Percentiles rank a stretch among this genome's conserved stretches.
phyloP scores from a whole-genome alignment of 768 basidiomycete genomes.

The Holtermannia corniformis region DNA sequence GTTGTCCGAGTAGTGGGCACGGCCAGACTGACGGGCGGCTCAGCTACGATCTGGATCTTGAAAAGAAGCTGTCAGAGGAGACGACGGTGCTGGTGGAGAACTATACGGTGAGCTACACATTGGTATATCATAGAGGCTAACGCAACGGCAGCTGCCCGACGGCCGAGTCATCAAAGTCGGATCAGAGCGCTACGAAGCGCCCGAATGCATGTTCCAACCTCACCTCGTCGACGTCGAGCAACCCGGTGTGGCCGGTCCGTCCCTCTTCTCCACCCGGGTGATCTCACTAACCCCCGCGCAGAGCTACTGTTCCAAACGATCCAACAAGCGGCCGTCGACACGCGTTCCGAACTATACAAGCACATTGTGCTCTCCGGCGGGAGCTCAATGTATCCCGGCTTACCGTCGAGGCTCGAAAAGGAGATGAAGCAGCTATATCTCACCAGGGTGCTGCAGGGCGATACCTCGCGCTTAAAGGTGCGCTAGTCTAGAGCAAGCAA shows the following conservation, averaged over 20 bases:
- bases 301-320: constrained; percentile 98
- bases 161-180: constrained; percentile 96
- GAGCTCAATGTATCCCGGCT: constrained; percentile 96
- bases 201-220: constrained; percentile 99
- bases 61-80: constrained; percentile 85
- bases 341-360: constrained; percentile 86
- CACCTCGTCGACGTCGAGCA: constrained; percentile 95
- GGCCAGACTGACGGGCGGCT: background rate
- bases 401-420: constrained; percentile 93
- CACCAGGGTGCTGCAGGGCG: constrained; percentile 72
- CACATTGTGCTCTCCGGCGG: constrained; percentile 97
- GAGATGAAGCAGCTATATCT: constrained; percentile 99
- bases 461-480: constrained; percentile 76
- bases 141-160: constrained; percentile 63
- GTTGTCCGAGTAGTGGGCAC: constrained; percentile 50
- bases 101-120: constrained; percentile 61
- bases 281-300: constrained; percentile 27
- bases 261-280: background rate
- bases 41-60: constrained; percentile 95
- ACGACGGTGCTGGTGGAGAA: constrained; percentile 93
- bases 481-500: constrained; percentile 38
- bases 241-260: constrained; percentile 81
- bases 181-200: constrained; percentile 95
- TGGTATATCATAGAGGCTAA: background rate
- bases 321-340: constrained; percentile 79